Evolutionary conservation across 2,329 filamentous ascomycete genomes (phyloP).

Genomic region (Fusarium nurragi): DNA sequence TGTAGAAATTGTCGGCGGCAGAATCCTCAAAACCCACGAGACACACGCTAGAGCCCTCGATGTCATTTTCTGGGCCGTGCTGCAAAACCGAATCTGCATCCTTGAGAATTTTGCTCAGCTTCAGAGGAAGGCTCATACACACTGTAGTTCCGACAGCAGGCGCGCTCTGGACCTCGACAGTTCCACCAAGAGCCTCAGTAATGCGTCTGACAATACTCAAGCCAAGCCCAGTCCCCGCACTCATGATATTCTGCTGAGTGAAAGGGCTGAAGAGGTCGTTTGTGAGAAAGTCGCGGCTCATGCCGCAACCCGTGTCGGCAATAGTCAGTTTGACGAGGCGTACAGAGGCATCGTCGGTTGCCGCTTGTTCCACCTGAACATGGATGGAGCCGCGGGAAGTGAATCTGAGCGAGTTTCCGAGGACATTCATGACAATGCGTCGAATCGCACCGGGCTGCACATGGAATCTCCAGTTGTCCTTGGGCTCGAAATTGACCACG

Average conservation of each 20-base stretch:
- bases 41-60: accelerated
- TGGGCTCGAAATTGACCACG: background rate
- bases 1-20: accelerated
- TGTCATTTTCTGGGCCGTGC: too few relatives aligned
- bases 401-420: background rate
- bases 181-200: background rate
- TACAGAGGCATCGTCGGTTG: background rate
- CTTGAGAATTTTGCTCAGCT: background rate
- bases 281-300: background rate
- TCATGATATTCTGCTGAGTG: background rate
- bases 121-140: background rate
- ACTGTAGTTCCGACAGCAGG: background rate
- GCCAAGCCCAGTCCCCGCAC: background rate
- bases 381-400: background rate
- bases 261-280: background rate
- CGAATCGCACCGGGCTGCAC: background rate
- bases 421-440: background rate
- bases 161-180: background rate
- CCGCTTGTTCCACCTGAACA: background rate
- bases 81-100: background rate
- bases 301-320: background rate
- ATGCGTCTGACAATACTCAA: background rate
- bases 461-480: background rate
- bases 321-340: background rate
- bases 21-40: background rate